Base-by-base conservation (phyloP, 805 yeast species). In the Candida rishiriensis region DNA sequence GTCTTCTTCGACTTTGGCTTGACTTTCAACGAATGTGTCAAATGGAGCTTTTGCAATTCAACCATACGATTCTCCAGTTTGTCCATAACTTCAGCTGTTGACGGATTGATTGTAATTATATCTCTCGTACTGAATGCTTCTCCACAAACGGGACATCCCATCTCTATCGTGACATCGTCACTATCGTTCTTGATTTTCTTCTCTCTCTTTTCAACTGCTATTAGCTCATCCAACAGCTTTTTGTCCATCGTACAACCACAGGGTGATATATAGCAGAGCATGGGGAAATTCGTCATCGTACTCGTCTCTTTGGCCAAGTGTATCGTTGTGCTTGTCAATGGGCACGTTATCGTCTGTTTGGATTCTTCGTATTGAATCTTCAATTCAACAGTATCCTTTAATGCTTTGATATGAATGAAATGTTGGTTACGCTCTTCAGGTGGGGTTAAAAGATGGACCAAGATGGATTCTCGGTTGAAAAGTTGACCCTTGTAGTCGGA, bases 401-500 rank as follows among this genome's bases (percentile, higher is more conserved):
- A 34, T 3, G 53, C 48, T 16, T 40, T 38, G 14, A 78, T 65
- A 50, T 73, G 73, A 3, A 52, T 41, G 15, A 56, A 52, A 6
- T 28, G 35, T 11, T 31, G 50, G 45, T 39, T 61, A 52, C 29
- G 54, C 11, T 10, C 38, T n/a, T 18, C 10, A 10, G 17, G 38
- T 33, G 59, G 59, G 11, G 68, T 64, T 2, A 85, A 50, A 4
- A 88, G 57, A 57, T 73, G 70, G 53, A 83, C 83, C 7, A 88
- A 55, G 0, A 85, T 59, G 28, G 80, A 63, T 45, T 80, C 85
- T 48, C 85, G 85, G 50, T 82, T 77, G 60, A 73, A 85, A 4
- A 88, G 55, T 29, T 68, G 58, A 0, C 97, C 97, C 40, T 65
- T 65, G 56, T 70, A 81, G 61, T 88, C 96, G 30, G 87, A 75